Conservation (phyloP, 352 stramenopile species). For the Globisporangium mamillatum region DNA sequence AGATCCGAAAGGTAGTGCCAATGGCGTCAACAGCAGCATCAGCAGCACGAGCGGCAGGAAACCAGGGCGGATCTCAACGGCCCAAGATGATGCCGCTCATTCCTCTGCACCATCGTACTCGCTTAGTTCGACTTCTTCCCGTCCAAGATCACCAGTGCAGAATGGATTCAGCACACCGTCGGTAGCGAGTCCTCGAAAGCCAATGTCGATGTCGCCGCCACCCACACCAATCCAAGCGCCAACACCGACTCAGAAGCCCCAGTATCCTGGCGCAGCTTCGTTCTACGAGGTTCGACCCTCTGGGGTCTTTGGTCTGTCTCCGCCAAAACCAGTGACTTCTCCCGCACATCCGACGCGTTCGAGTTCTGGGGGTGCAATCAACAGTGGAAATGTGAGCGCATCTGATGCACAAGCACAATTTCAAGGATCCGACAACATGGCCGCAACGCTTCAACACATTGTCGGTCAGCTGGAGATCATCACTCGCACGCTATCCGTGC, state of each 20-base stretch:
- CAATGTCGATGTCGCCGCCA: constrained; percentile 23
- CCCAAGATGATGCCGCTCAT: not conserved
- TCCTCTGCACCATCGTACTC: not conserved
- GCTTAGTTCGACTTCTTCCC: not conserved
- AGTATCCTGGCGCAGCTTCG: constrained; percentile 28
- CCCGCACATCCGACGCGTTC: not conserved
- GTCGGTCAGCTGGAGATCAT: constrained; percentile 88
- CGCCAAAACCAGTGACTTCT: not conserved
- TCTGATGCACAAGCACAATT: not conserved
- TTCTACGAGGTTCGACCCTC: constrained; percentile 33
- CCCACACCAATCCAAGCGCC: constrained; percentile 38
- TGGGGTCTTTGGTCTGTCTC: not conserved
- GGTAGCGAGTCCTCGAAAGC: not conserved
- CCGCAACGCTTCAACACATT: constrained; percentile 84
- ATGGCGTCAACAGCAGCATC: constrained; percentile 1
- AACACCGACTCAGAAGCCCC: constrained; percentile 38
- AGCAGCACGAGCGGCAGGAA: constrained; percentile 1
- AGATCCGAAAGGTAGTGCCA: not conserved
- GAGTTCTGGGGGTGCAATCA: not conserved
- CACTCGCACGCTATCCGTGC: constrained; percentile 74
- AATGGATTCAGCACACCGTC: not conserved
- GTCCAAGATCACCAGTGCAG: not conserved
- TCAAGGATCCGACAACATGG: constrained; percentile 27
- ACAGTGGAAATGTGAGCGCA: not conserved
- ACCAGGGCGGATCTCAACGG: constrained; percentile 6